Percentiles rank a stretch among this genome's conserved stretches.
phyloP scores from a whole-genome alignment of 768 basidiomycete genomes.

The Ramaria rubella region DNA sequence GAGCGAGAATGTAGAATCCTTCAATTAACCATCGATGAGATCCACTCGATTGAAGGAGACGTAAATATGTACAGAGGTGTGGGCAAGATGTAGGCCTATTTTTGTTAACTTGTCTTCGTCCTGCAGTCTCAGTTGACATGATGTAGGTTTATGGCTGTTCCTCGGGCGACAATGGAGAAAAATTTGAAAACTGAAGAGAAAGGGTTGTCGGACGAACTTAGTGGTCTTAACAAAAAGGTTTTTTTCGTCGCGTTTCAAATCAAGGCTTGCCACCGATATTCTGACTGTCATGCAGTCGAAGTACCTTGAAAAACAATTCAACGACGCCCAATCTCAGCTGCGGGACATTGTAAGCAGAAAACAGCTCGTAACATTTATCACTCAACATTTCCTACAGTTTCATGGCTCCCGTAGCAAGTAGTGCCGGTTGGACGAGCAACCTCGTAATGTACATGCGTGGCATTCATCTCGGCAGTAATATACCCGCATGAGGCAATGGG shows the following conservation, averaged over 20 bases:
- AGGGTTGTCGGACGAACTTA: constrained; percentile 77
- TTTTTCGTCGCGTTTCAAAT: background rate
- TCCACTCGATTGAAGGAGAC: constrained; percentile 59
- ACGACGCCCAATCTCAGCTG: constrained; percentile 81
- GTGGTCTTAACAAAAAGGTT: constrained; percentile 77
- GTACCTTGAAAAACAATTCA: constrained; percentile 90
- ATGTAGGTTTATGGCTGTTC: constrained; percentile 86
- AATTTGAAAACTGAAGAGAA: constrained; percentile 74
- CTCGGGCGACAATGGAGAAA: constrained; percentile 69
- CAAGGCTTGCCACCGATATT: background rate
- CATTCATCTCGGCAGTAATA: too few relatives aligned
- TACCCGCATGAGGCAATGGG: too few relatives aligned
- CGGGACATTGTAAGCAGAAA: constrained; percentile 64
- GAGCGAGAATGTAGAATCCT: constrained; percentile 87
- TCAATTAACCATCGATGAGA: constrained; percentile 83
- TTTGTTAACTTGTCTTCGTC: background rate
- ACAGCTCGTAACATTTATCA: background rate
- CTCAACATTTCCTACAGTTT: background rate
- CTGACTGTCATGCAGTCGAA: constrained; percentile 51
- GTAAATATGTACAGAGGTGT: constrained; percentile 90
- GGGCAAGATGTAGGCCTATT: constrained; percentile 75
- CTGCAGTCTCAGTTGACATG: constrained; percentile 3
- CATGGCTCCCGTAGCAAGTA: background rate
- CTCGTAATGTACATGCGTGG: too few relatives aligned
- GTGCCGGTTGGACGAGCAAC: too few relatives aligned